Conservation (phyloP, 306 rosid genomes). For the Ammopiptanthus mongolicus region DNA sequence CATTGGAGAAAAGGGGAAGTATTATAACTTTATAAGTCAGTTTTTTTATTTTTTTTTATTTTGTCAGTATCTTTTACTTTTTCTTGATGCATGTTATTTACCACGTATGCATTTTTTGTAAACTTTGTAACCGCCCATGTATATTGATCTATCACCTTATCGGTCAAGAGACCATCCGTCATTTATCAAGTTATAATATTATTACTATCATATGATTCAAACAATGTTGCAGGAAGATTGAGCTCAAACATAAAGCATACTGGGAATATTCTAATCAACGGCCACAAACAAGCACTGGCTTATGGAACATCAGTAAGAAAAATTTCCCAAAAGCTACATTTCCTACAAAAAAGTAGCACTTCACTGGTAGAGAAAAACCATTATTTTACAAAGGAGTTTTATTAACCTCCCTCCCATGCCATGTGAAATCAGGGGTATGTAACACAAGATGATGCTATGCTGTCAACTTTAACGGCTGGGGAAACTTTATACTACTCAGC, state of each 20-base stretch:
- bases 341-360: background rate
- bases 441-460: constrained; percentile 59
- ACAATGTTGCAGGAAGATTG: constrained; percentile 46
- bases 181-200: background rate
- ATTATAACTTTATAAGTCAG: no score
- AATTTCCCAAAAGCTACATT: background rate
- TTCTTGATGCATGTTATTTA: no score
- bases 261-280: constrained; percentile 59
- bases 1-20: background rate
- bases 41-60: no score
- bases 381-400: background rate
- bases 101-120: no score
- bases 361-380: background rate
- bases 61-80: background rate
- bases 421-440: constrained; percentile 50
- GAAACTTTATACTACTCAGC: constrained; percentile 62
- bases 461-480: constrained; percentile 47
- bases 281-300: constrained; percentile 48
- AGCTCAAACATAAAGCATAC: constrained; percentile 41
- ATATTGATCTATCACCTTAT: no score
- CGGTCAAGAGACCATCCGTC: no score
- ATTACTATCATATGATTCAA: background rate
- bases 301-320: constrained; percentile 61
- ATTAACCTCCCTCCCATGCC: background rate
- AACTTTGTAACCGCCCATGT: no score